phyloP scores from a whole-genome alignment of 768 basidiomycete genomes.

The Amanita thiersii region DNA sequence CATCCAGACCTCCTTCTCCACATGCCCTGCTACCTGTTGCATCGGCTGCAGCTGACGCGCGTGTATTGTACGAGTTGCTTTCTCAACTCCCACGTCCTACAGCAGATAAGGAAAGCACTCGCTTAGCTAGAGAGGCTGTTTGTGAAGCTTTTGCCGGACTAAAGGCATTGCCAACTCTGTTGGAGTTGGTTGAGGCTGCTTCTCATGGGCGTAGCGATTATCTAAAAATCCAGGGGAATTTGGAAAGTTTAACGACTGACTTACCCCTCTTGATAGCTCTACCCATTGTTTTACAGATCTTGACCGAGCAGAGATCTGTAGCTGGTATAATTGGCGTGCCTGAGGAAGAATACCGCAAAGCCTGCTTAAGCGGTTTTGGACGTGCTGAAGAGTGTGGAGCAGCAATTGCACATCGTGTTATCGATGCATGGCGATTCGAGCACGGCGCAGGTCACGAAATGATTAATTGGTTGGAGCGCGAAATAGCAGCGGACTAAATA shows the following conservation, averaged over 20 bases:
- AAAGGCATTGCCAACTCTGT: slow-evolving; percentile 43
- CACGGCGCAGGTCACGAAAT: slow-evolving; percentile 25
- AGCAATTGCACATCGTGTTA: slow-evolving; percentile 47
- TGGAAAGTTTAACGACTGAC: slow-evolving; percentile 49
- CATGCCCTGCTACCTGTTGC: slow-evolving; percentile 27
- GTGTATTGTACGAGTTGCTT: slow-evolving; percentile 55
- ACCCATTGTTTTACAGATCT: slow-evolving; percentile 53
- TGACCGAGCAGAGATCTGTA: slow-evolving; percentile 32
- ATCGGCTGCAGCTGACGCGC: slow-evolving; percentile 48
- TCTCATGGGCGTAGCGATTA: slow-evolving; percentile 14
- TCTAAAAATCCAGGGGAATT: slow-evolving; percentile 25
- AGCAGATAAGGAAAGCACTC: slow-evolving; percentile 35
- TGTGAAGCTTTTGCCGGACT: slow-evolving; percentile 70
- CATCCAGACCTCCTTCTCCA: slow-evolving; percentile 63
- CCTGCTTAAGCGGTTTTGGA: slow-evolving; percentile 67
- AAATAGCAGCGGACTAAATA: slow-evolving; percentile 23
- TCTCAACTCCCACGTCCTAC: slow-evolving; percentile 52
- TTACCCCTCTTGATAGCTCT: slow-evolving; percentile 71
- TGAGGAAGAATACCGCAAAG: slow-evolving; percentile 58
- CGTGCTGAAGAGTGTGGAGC: slow-evolving; percentile 68
- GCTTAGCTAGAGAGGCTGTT: slow-evolving; percentile 71
- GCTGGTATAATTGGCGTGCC: slow-evolving; percentile 47
- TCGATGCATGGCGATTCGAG: slow-evolving; percentile 36
- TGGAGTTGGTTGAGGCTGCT: slow-evolving; percentile 37
- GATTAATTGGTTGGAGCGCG: slow-evolving; percentile 43